A percentile compares a stretch with the other conserved stretches of the same genome.
Conservation (phyloP, 805 yeast species). For the Wickerhamomyces rabaulensis region DNA sequence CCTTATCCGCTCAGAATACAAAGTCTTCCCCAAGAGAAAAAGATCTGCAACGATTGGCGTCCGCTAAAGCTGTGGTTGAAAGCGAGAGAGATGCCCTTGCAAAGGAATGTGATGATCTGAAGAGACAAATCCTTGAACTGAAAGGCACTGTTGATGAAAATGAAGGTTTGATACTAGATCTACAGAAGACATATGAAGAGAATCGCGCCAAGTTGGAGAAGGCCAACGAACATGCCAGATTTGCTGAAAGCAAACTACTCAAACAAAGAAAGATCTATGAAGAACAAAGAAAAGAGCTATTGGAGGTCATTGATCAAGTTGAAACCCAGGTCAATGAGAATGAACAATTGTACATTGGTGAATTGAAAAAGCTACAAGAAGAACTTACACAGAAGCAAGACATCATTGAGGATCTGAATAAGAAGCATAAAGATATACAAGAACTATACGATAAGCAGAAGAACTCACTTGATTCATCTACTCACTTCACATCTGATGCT, state of each 20-base stretch:
- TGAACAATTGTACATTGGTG: slow-evolving; percentile 42
- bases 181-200: slow-evolving; percentile 11
- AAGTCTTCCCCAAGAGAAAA: slow-evolving; percentile 7
- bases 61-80: slow-evolving; percentile 16
- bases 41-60: slow-evolving; percentile 15
- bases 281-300: slow-evolving; percentile 50
- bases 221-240: slow-evolving; percentile 12
- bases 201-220: slow-evolving; percentile 6
- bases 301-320: slow-evolving; percentile 52
- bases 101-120: slow-evolving; percentile 25
- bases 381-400: slow-evolving; percentile 22
- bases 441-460: slow-evolving; percentile 11
- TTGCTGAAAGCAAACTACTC: slow-evolving; percentile 38
- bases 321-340: slow-evolving; percentile 52
- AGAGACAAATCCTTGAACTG: slow-evolving; percentile 23
- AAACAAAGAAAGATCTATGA: slow-evolving; percentile 45
- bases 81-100: slow-evolving; percentile 37
- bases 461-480: slow-evolving; percentile 18
- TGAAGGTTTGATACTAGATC: slow-evolving; percentile 7
- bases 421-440: slow-evolving; percentile 18
- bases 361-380: slow-evolving; percentile 34
- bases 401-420: slow-evolving; percentile 20
- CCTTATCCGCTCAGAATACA: neutral
- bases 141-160: slow-evolving; percentile 6
- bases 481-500: slow-evolving; percentile 28